These are phyloP conservation scores for Podaxis sp. DNA, from an alignment of 768 basidiomycete genomes.

Conservation along the genomic window DNA sequence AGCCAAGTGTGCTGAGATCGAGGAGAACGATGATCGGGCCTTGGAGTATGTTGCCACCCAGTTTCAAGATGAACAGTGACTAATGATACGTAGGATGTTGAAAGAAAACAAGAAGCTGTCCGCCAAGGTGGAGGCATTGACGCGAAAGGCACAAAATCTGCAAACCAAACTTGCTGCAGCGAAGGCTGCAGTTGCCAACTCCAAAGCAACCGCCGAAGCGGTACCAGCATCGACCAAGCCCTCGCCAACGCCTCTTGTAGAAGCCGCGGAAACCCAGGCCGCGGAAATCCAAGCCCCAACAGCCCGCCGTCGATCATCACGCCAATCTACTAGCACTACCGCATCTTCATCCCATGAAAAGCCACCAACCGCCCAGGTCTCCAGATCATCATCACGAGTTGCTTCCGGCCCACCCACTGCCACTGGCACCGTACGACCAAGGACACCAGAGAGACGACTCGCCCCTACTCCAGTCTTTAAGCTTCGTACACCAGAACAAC, in stretches of 20 bases:
- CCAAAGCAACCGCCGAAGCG: conserved; percentile 1
- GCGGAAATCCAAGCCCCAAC: conserved; percentile 11
- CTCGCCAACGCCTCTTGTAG: conserved; percentile 15
- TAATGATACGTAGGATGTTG: conserved; percentile 50
- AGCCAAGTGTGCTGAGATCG: conserved; percentile 73
- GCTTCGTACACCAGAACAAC: conserved; percentile 50
- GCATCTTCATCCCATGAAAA: conserved; percentile 16
- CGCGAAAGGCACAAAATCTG: conserved; percentile 69
- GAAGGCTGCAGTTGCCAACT: conserved; percentile 34
- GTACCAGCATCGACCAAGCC: conserved; percentile 12
- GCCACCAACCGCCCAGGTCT: conserved; percentile 17
- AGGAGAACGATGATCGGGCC: conserved; percentile 80
- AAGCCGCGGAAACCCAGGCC: conserved; percentile 10
- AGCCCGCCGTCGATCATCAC: conserved; percentile 30
- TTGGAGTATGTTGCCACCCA: conserved; percentile 61
- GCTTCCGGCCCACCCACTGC: conserved; percentile 45
- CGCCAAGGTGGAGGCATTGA: conserved; percentile 67
- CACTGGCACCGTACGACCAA: conserved; percentile 35
- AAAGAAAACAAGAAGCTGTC: conserved; percentile 80
- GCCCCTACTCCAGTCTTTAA: conserved; percentile 46
- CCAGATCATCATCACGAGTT: conserved; percentile 29
- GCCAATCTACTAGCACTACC: conserved; percentile 22
- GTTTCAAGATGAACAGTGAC: conserved; percentile 10
- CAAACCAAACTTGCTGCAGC: conserved; percentile 64
- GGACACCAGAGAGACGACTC: conserved; percentile 51